A percentile compares a stretch with the other conserved stretches of the same genome.
Evolutionary conservation across 192 early-diverging fungal genomes (phyloP).

Genomic region (Coemansia sp.): DNA sequence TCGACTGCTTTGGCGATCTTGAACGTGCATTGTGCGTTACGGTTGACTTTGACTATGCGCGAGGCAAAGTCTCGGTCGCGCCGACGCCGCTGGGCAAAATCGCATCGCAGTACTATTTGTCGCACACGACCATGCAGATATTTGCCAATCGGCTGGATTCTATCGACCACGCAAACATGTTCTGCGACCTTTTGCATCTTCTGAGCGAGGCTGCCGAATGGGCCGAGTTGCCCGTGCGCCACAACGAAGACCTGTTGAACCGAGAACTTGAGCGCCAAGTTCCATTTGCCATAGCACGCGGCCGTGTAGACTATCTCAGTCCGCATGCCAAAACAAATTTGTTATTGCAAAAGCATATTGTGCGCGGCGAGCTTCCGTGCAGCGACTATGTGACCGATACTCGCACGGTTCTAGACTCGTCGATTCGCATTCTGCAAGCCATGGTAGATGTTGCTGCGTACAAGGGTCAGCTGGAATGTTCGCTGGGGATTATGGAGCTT

Average conservation of each 20-base stretch:
- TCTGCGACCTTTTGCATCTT: slow-evolving; percentile 70
- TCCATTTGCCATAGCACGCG: slow-evolving; percentile 61
- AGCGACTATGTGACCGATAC: slow-evolving; percentile 92
- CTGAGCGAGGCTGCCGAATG: slow-evolving; percentile 85
- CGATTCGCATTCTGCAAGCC: slow-evolving; percentile 89
- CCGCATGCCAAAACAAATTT: slow-evolving; percentile 91
- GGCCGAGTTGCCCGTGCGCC: slow-evolving; percentile 87
- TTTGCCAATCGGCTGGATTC: slow-evolving; percentile 61
- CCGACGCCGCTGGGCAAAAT: slow-evolving; percentile 79
- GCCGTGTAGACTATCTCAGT: slow-evolving; percentile 63
- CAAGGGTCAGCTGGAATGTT: slow-evolving; percentile 63
- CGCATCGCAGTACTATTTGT: slow-evolving; percentile 91
- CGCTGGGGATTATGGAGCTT: slow-evolving; percentile 75
- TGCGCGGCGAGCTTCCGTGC: slow-evolving; percentile 76
- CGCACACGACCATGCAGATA: slow-evolving; percentile 73
- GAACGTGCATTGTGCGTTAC: slow-evolving; percentile 71
- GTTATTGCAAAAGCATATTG: slow-evolving; percentile 85
- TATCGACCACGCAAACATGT: slow-evolving; percentile 45
- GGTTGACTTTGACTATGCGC: slow-evolving; percentile 42
- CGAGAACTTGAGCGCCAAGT: slow-evolving; percentile 73
- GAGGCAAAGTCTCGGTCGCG: slow-evolving; percentile 42
- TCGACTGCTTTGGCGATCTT: slow-evolving; percentile 69
- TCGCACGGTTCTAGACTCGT: slow-evolving; percentile 85
- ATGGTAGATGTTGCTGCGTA: slow-evolving; percentile 87
- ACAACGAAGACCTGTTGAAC: slow-evolving; percentile 93